Conservation (phyloP, 2,329 filamentous ascomycete species). For the Fusarium sp. region DNA sequence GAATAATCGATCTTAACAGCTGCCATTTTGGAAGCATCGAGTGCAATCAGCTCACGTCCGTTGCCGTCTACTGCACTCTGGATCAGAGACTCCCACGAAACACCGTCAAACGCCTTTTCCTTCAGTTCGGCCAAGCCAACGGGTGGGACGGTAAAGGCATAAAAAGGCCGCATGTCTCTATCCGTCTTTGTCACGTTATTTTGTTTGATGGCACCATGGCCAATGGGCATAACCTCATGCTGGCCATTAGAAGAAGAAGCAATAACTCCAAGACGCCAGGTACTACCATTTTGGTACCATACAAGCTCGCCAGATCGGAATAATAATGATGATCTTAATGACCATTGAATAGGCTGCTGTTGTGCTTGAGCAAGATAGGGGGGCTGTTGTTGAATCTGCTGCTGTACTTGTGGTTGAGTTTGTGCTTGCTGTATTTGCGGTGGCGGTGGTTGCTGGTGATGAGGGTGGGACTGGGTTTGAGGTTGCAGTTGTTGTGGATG, state of each 20-base stretch:
- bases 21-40: conserved; percentile 64
- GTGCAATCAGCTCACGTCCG: conserved; percentile 55
- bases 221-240: conserved; percentile 56
- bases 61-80: conserved; percentile 49
- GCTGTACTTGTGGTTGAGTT: conserved; percentile 24
- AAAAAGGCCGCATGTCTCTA: conserved; percentile 60
- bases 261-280: conserved; percentile 63
- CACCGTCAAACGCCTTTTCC: conserved; percentile 54
- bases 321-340: conserved; percentile 51
- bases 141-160: conserved; percentile 62
- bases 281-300: conserved; percentile 60
- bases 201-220: conserved; percentile 53
- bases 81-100: conserved; percentile 57
- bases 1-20: conserved; percentile 61
- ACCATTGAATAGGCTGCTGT: conserved; percentile 46
- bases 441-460: conserved; percentile 40
- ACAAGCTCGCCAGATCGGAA: conserved; percentile 63
- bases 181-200: conserved; percentile 54
- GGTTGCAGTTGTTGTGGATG: conserved; percentile 14
- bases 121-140: conserved; percentile 55
- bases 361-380: conserved; percentile 35
- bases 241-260: conserved; percentile 46
- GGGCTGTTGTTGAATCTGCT: conserved; percentile 36
- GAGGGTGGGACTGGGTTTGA: conserved; percentile 17
- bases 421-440: conserved; percentile 26